Evolutionary conservation across 2,329 filamentous ascomycete genomes (phyloP), one percentile per base, ranked within the genome.

Genomic region (Fusarium bulbicola): DNA sequence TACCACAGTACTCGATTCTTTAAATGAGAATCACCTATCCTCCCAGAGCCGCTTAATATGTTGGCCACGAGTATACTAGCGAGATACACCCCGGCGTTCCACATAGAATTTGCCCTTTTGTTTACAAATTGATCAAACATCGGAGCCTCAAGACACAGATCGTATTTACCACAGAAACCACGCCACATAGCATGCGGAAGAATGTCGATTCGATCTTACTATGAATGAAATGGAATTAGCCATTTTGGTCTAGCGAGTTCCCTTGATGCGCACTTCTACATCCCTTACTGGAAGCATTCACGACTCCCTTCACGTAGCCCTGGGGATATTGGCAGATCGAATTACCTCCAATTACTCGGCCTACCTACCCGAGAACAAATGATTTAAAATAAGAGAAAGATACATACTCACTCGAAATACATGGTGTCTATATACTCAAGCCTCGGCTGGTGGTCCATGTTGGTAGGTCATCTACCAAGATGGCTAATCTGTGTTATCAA

Each of bases 11-110:
- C 21, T 18, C 3, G 4, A 7, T 32, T 32, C 21, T 32, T 11
- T 2, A 18, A n/a, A 15, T n/a, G 5, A n/a, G 28, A 18, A n/a
- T 6, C 1, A 3, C 7, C 5, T n/a, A 9, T 30, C 46, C 10
- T 13, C 5, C 7, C 7, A 18, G 14, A 1, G 14, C 4, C 10
- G 9, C 28, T 30, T 12, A 2, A 30, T 7, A 30, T 30, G 3
- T 30, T n/a, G 20, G 26, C 26, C 20, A 49, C 1, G 3, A 16
- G 8, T 30, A 12, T 16, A 12, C 10, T 7, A 6, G 3, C 7
- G 26, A 30, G 20, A 30, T n/a, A 5, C 20, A 18, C 11, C 5
- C 13, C 0, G 3, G 7, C 11, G 2, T 32, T n/a, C 10, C 28
- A 9, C 14, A 18, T 18, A n/a, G 20, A 32, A 13, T 18, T 6